A percentile compares a stretch with the other conserved stretches of the same genome.
These are phyloP conservation scores for Globisporangium mamillatum DNA, from an alignment of 352 stramenopile genomes.

Conservation along the genomic window DNA sequence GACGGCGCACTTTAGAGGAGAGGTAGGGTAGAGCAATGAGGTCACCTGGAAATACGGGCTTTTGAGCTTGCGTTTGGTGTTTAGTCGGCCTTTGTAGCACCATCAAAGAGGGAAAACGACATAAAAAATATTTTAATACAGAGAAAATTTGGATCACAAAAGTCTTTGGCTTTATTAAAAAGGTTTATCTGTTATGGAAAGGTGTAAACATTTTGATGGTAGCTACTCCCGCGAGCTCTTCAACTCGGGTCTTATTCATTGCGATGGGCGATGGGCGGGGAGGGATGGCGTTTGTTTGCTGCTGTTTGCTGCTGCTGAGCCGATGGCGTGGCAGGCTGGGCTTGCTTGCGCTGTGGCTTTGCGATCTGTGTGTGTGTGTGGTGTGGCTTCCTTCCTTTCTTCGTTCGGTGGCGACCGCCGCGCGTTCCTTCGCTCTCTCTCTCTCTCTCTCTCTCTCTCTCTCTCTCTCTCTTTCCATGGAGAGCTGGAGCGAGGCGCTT, in stretches of 20 bases:
- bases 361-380: neutral
- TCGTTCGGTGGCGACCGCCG: neutral
- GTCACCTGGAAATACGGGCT: neutral
- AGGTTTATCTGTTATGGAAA: neutral
- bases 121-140: no score
- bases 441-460: neutral
- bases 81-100: neutral
- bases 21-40: neutral
- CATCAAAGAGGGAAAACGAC: neutral
- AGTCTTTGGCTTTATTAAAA: no score
- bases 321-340: neutral
- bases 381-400: neutral
- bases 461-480: neutral
- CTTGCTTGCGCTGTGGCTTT: neutral
- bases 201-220: neutral
- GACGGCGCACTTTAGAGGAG: conserved; percentile 19
- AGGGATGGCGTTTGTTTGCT: neutral
- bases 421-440: neutral
- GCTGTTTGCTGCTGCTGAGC: neutral
- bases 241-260: conserved; percentile 9
- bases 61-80: neutral
- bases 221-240: neutral
- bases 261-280: conserved; percentile 1
- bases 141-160: no score
- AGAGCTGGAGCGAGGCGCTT: neutral